Conservation (phyloP, 2,329 filamentous ascomycete species). For the Talaromyces albobiverticillius region DNA sequence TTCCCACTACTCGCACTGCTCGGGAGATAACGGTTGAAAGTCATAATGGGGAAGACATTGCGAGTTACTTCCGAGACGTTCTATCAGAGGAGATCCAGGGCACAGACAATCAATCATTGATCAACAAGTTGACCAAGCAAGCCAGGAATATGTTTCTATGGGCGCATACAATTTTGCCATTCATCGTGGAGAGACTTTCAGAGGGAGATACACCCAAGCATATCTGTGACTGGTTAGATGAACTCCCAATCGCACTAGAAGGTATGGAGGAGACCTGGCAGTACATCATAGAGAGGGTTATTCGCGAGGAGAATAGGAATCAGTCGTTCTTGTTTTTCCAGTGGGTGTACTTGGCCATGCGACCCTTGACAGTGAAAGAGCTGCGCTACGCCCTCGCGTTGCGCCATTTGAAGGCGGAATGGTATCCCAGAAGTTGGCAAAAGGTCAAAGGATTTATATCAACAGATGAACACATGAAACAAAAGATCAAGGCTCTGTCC, state of each 20-base stretch:
- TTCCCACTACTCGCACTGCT: neutral
- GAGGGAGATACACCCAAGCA: neutral
- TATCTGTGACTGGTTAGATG: too few relatives aligned
- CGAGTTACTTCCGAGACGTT: neutral
- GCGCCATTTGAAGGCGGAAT: neutral
- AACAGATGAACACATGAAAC: neutral
- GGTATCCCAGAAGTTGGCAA: too few relatives aligned
- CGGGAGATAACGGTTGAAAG: neutral
- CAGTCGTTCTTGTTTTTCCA: neutral
- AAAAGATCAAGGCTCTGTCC: neutral
- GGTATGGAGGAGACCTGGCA: neutral
- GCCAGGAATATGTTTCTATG: neutral
- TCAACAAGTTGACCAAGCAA: neutral
- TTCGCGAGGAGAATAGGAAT: neutral
- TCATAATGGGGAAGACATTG: neutral
- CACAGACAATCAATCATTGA: neutral
- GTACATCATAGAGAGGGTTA: neutral
- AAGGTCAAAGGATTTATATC: neutral
- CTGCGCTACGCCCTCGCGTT: neutral
- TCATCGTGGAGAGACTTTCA: neutral
- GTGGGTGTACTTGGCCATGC: neutral
- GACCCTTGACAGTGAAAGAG: neutral
- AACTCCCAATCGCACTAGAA: neutral
- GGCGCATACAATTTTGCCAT: neutral
- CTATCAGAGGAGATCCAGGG: neutral